These are phyloP conservation scores for Suhomyces sp. DNA, from an alignment of 805 yeast species.

Conservation along the genomic window DNA sequence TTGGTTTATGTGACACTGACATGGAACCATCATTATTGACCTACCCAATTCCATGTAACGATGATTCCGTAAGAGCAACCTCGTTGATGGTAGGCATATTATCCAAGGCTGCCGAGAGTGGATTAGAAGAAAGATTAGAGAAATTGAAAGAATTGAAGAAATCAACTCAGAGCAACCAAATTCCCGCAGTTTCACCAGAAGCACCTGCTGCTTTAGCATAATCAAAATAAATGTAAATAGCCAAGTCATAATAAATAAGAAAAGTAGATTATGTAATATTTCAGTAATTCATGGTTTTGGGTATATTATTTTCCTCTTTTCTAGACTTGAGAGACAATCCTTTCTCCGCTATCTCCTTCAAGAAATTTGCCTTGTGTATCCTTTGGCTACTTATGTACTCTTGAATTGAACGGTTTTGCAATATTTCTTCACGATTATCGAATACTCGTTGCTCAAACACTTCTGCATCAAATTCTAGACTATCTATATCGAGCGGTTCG, in stretches of 20 bases:
- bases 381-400: conserved; percentile 16
- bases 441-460: conserved; percentile 13
- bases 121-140: conserved; percentile 56
- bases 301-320: background rate
- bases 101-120: conserved; percentile 80
- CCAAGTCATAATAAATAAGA: background rate
- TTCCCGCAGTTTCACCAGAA: background rate
- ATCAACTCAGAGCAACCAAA: background rate
- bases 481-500: conserved; percentile 8
- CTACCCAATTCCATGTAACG: conserved; percentile 95
- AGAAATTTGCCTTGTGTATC: conserved; percentile 20
- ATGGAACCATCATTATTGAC: conserved; percentile 86
- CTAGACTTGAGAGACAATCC: conserved; percentile 15
- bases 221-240: conserved; percentile 4
- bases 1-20: conserved; percentile 92
- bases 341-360: conserved; percentile 21
- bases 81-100: conserved; percentile 79
- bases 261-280: background rate
- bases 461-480: conserved; percentile 19
- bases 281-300: conserved; percentile 4
- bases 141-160: conserved; percentile 13
- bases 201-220: conserved; percentile 1
- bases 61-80: conserved; percentile 80
- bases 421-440: conserved; percentile 6
- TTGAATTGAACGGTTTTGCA: conserved; percentile 12